phyloP scores from a whole-genome alignment of 176 grass and related monocot species.

The Oryza coarctata region DNA sequence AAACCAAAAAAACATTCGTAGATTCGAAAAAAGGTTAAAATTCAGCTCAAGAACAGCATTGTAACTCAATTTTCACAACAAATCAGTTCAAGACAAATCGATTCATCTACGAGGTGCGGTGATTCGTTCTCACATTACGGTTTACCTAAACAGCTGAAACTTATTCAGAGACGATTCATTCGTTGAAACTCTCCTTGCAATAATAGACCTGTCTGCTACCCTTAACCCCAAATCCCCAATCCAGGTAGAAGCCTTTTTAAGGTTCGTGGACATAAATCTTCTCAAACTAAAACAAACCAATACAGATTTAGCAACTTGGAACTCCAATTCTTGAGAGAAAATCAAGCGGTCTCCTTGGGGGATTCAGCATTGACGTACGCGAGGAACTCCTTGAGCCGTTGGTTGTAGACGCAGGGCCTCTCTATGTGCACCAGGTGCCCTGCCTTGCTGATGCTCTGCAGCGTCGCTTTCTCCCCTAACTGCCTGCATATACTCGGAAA shows the following conservation, averaged over 20 bases:
- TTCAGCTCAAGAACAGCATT: not conserved
- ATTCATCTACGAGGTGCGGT: not conserved
- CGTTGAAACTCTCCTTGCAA: not conserved
- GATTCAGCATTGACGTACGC: slow-evolving; percentile 43
- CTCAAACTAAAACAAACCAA: not conserved
- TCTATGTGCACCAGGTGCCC: slow-evolving; percentile 82
- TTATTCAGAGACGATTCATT: not conserved
- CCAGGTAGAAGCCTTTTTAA: not conserved
- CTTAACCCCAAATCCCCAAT: not conserved
- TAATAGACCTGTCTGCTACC: not conserved
- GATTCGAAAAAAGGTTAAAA: not conserved
- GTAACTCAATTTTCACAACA: not conserved
- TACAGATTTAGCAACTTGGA: not conserved
- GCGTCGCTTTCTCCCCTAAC: slow-evolving; percentile 64
- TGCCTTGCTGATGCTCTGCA: slow-evolving; percentile 71
- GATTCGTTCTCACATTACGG: not conserved
- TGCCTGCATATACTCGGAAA: slow-evolving; percentile 41
- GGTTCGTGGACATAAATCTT: not conserved
- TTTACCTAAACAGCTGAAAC: not conserved
- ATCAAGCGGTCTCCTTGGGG: slow-evolving; percentile 5
- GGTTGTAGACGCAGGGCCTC: slow-evolving; percentile 74
- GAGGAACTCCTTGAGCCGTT: slow-evolving; percentile 64
- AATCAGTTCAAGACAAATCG: too few relatives aligned
- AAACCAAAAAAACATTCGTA: not conserved
- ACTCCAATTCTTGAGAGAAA: not conserved